These are phyloP conservation scores for Podospora pseudopauciseta DNA, from an alignment of 495 filamentous ascomycete genomes.

Conservation along the genomic window DNA sequence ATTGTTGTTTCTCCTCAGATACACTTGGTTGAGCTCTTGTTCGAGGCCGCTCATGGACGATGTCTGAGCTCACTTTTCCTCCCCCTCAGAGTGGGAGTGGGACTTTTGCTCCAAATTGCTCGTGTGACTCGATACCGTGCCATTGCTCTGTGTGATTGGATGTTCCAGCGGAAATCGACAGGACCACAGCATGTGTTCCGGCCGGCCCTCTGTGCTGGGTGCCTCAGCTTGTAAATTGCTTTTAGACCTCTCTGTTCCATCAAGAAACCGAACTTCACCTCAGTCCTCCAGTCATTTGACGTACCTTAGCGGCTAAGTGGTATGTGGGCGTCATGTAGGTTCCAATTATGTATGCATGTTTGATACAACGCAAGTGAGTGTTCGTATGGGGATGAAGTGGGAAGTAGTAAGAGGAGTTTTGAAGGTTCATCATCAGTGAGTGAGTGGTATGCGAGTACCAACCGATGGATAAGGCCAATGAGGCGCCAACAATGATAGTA, in stretches of 20 bases:
- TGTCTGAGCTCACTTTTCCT: not conserved
- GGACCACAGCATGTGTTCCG: constrained; percentile 27
- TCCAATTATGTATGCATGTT: not conserved
- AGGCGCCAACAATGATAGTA: no score
- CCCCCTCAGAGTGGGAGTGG: constrained; percentile 15
- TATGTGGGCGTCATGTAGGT: not conserved
- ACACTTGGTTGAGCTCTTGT: not conserved
- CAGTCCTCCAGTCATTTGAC: not conserved
- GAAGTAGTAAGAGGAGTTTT: not conserved
- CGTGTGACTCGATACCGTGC: constrained; percentile 22
- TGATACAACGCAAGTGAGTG: not conserved
- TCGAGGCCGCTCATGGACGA: not conserved
- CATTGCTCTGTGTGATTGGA: constrained; percentile 27
- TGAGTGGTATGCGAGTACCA: no score
- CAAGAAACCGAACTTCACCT: not conserved
- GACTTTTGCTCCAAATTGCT: constrained; percentile 26
- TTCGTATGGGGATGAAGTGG: not conserved
- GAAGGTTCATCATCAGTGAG: not conserved
- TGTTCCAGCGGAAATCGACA: constrained; percentile 18
- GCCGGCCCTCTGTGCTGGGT: constrained; percentile 16
- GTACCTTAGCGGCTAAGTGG: not conserved
- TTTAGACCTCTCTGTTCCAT: constrained; percentile 17
- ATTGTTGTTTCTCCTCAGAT: constrained; percentile 5
- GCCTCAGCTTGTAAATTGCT: constrained; percentile 19
- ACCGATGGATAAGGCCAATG: no score